These are phyloP conservation scores for Microbotryum silenes-acaulis DNA, from an alignment of 1,284 basidiomycete genomes.

Conservation along the genomic window DNA sequence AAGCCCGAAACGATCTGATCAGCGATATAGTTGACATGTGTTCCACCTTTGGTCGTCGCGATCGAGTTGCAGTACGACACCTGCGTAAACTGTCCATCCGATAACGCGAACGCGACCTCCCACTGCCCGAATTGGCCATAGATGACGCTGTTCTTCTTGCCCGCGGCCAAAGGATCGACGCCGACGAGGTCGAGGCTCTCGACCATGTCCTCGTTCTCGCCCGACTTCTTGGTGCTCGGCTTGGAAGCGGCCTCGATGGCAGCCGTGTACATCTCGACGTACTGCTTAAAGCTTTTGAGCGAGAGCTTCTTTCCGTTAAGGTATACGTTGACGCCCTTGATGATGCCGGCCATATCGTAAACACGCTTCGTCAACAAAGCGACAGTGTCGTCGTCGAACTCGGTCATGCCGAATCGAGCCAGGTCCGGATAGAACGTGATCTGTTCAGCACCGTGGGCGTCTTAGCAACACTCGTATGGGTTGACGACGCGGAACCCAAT, in stretches of 20 bases:
- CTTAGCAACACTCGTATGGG: slow-evolving; percentile 15
- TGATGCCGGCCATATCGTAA: slow-evolving; percentile 93
- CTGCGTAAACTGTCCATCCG: slow-evolving; percentile 76
- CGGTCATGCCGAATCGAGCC: slow-evolving; percentile 78
- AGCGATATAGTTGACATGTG: slow-evolving; percentile 79
- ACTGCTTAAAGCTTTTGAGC: slow-evolving; percentile 93
- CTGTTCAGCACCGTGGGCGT: not conserved
- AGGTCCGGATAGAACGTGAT: slow-evolving; percentile 94
- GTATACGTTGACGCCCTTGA: slow-evolving; percentile 86
- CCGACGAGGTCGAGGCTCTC: slow-evolving; percentile 42
- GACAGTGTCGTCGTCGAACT: slow-evolving; percentile 87
- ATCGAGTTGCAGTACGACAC: slow-evolving; percentile 99
- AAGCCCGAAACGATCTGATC: slow-evolving; percentile 76
- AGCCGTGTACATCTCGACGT: slow-evolving; percentile 79
- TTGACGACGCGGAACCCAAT: not conserved
- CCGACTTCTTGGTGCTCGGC: slow-evolving; percentile 7
- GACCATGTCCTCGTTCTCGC: slow-evolving; percentile 48
- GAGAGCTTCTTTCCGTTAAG: slow-evolving; percentile 84
- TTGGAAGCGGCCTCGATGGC: slow-evolving; percentile 33
- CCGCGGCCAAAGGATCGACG: slow-evolving; percentile 62
- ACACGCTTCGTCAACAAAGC: slow-evolving; percentile 89
- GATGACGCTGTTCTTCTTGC: slow-evolving; percentile 66
- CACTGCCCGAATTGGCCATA: slow-evolving; percentile 76
- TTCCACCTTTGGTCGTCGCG: slow-evolving; percentile 92
- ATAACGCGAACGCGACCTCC: slow-evolving; percentile 94